These are phyloP conservation scores for Graphiopsis chlorocephala DNA, from an alignment of 2,329 filamentous ascomycete species.

Conservation along the genomic window DNA sequence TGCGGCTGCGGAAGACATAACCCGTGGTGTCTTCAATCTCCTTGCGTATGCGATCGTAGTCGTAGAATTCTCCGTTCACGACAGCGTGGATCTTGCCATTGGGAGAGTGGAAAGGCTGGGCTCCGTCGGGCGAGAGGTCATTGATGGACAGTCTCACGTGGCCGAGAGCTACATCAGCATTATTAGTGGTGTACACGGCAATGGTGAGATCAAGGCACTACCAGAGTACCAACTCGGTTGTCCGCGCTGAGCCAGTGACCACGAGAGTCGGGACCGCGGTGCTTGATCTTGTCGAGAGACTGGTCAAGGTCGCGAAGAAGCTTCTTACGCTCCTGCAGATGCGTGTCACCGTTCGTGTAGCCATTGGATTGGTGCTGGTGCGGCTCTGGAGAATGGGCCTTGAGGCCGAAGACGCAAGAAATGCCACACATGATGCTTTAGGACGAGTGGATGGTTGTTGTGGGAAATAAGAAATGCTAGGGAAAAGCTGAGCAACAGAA, in stretches of 20 bases:
- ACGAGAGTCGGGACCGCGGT: conserved; percentile 47
- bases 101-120: conserved; percentile 42
- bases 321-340: conserved; percentile 17
- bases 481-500: not conserved
- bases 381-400: not conserved
- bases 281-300: conserved; percentile 41
- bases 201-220: conserved; percentile 1
- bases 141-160: conserved; percentile 55
- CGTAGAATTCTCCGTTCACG: conserved; percentile 62
- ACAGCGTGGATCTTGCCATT: conserved; percentile 49
- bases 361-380: conserved; percentile 18
- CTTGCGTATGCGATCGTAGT: conserved; percentile 46
- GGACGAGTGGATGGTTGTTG: not conserved
- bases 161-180: conserved; percentile 39
- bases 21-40: conserved; percentile 35
- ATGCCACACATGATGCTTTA: conserved; percentile 30
- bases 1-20: conserved; percentile 47
- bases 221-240: conserved; percentile 40
- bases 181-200: not conserved
- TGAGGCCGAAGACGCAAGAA: conserved; percentile 27
- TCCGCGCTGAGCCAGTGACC: conserved; percentile 49
- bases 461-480: not conserved
- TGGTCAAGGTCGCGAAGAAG: conserved; percentile 27
- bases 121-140: conserved; percentile 48
- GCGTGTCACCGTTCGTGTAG: conserved; percentile 20